A percentile compares a stretch with the other conserved stretches of the same genome.
phyloP scores from a whole-genome alignment of 2,329 filamentous ascomycete species.

The Pseudocercospora pini-densiflorae region DNA sequence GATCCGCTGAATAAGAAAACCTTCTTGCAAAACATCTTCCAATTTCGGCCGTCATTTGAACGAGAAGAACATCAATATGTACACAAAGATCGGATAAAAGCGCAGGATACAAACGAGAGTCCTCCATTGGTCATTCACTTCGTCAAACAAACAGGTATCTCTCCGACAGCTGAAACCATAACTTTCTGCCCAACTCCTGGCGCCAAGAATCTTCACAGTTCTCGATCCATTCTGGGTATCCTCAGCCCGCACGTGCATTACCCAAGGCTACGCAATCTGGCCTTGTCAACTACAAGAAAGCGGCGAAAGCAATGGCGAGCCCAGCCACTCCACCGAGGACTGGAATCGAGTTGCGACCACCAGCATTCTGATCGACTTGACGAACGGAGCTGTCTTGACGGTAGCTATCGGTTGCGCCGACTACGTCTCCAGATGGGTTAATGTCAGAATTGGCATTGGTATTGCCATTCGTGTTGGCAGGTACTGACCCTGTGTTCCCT shows the following conservation, averaged over 20 bases:
- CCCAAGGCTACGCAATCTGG: background rate
- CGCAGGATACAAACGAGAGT: background rate
- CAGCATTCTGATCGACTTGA: slow-evolving; percentile 11
- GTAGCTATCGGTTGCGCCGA: background rate
- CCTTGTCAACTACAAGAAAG: slow-evolving; percentile 4
- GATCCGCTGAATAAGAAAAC: background rate
- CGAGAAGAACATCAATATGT: background rate
- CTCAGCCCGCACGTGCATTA: background rate
- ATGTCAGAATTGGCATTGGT: background rate
- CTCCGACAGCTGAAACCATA: background rate
- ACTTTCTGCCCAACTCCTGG: background rate
- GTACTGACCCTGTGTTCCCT: background rate
- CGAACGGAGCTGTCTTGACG: background rate
- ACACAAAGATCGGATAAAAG: background rate
- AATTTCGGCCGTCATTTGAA: background rate
- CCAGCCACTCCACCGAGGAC: slow-evolving; percentile 10
- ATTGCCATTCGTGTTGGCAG: background rate
- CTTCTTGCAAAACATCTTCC: background rate
- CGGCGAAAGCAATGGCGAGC: slow-evolving; percentile 14
- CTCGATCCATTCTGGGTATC: background rate
- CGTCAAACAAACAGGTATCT: background rate
- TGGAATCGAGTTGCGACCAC: slow-evolving; percentile 10
- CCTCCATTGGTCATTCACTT: background rate
- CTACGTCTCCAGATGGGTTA: background rate
- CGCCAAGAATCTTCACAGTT: background rate